These are phyloP conservation scores for Tardiomyces blankii DNA, from an alignment of 1,139 yeast genomes.

Conservation along the genomic window DNA sequence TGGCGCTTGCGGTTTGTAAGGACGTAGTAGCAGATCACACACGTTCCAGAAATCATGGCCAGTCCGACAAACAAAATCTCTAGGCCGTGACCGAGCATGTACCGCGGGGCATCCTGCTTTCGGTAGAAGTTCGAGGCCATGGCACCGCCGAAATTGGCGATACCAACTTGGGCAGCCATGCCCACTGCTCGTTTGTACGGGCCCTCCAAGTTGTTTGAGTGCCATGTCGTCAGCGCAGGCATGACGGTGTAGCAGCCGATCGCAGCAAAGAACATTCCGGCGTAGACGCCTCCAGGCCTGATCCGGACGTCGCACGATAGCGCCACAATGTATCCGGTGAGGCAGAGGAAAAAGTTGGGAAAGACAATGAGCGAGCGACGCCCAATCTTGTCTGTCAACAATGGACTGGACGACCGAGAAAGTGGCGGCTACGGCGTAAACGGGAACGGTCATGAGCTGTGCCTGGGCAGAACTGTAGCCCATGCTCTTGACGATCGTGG, in stretches of 20 bases:
- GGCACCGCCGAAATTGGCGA: slow-evolving; percentile 36
- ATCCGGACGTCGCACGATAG: slow-evolving; percentile 20
- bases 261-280: too few species aligned
- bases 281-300: slow-evolving; percentile 27
- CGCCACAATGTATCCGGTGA: slow-evolving; percentile 29
- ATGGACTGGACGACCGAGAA: too few species aligned
- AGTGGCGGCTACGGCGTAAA: too few species aligned
- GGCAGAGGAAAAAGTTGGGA: slow-evolving; percentile 33
- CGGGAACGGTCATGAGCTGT: slow-evolving; percentile 36
- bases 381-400: too few species aligned
- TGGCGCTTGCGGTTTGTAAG: too few species aligned
- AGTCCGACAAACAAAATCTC: too few species aligned
- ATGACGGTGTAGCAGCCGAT: too few species aligned
- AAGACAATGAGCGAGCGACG: too few species aligned
- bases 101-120: slow-evolving; percentile 21
- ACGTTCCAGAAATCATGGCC: too few species aligned
- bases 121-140: too few species aligned
- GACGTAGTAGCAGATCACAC: too few species aligned
- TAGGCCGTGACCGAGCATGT: too few species aligned
- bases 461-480: slow-evolving; percentile 35
- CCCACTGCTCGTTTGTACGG: slow-evolving; percentile 33
- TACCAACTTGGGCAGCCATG: slow-evolving; percentile 30
- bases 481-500: slow-evolving; percentile 35
- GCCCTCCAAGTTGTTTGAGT: slow-evolving; percentile 30
- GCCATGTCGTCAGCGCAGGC: slow-evolving; percentile 32